phyloP scores from a whole-genome alignment of 2,329 filamentous ascomycete genomes.

The Helicocarpus griseus region DNA sequence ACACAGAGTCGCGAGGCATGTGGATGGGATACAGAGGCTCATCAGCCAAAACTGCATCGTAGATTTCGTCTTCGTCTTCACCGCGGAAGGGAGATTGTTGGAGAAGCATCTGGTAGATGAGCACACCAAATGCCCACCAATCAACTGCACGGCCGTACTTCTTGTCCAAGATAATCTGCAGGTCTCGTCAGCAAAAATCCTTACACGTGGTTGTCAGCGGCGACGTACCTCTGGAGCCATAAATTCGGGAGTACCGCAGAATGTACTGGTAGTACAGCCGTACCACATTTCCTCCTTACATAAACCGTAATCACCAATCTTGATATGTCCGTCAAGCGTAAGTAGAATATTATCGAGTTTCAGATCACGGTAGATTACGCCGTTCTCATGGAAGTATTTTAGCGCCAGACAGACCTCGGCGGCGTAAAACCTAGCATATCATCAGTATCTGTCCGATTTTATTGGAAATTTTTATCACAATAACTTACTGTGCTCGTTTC shows the following conservation, averaged over 20 bases:
- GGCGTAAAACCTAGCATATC: conserved; percentile 69
- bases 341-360: conserved; percentile 85
- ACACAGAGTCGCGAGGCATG: conserved; percentile 96
- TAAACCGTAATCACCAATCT: conserved; percentile 95
- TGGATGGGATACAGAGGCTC: conserved; percentile 97
- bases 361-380: conserved; percentile 85
- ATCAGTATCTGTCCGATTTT: not conserved
- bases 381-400: conserved; percentile 99
- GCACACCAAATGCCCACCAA: conserved; percentile 98
- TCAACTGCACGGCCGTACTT: conserved; percentile 96
- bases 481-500: conserved; percentile 81
- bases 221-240: conserved; percentile 86
- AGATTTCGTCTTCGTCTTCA: conserved; percentile 98
- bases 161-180: conserved; percentile 87
- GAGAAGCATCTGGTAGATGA: conserved; percentile 99
- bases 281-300: conserved; percentile 99
- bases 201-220: not conserved
- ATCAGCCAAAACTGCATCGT: conserved; percentile 94
- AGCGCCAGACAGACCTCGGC: conserved; percentile 93
- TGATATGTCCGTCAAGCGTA: conserved; percentile 92
- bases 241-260: conserved; percentile 98
- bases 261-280: conserved; percentile 89
- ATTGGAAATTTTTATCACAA: not conserved
- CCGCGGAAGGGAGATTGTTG: conserved; percentile 98
- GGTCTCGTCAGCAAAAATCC: conserved; percentile 14